These are phyloP conservation scores for Coemansia sp. DNA, from an alignment of 192 early-diverging fungal genomes.

Conservation along the genomic window DNA sequence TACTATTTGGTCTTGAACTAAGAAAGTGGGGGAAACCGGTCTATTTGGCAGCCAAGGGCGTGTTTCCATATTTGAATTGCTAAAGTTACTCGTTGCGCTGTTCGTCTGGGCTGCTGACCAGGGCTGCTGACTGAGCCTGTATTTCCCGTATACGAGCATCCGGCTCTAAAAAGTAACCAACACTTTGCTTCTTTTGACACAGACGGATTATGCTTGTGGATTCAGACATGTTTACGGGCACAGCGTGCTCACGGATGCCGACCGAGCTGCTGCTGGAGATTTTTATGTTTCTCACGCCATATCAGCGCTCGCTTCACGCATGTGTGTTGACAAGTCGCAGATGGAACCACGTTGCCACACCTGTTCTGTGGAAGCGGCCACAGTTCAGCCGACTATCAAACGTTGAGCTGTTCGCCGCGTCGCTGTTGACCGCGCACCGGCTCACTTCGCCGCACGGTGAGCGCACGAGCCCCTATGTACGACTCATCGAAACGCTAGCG, in stretches of 20 bases:
- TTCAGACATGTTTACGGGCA: not conserved
- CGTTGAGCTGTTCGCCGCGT: conserved; percentile 42
- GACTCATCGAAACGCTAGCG: conserved; percentile 36
- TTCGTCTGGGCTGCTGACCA: too few species aligned
- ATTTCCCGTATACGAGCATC: too few species aligned
- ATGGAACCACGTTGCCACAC: conserved; percentile 55
- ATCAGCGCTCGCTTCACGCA: conserved; percentile 38
- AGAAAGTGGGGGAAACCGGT: too few species aligned
- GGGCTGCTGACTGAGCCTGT: too few species aligned
- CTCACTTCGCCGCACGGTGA: not conserved
- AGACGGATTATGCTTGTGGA: not conserved
- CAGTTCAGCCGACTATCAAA: conserved; percentile 32
- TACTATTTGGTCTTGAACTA: too few species aligned
- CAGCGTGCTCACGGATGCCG: conserved; percentile 36
- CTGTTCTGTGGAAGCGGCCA: conserved; percentile 54
- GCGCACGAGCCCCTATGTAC: conserved; percentile 23
- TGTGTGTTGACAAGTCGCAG: conserved; percentile 48
- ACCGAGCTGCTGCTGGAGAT: conserved; percentile 40
- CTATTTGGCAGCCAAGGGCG: too few species aligned
- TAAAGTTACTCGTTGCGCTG: too few species aligned
- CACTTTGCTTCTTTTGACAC: not conserved
- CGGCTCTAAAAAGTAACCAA: too few species aligned
- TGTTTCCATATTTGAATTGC: too few species aligned
- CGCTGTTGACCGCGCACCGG: conserved; percentile 16
- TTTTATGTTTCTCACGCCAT: conserved; percentile 13